Evolutionary conservation across 2,329 filamentous ascomycete genomes (phyloP), one percentile per base, ranked within the genome.

Genomic region (Claviceps quebecensis): DNA sequence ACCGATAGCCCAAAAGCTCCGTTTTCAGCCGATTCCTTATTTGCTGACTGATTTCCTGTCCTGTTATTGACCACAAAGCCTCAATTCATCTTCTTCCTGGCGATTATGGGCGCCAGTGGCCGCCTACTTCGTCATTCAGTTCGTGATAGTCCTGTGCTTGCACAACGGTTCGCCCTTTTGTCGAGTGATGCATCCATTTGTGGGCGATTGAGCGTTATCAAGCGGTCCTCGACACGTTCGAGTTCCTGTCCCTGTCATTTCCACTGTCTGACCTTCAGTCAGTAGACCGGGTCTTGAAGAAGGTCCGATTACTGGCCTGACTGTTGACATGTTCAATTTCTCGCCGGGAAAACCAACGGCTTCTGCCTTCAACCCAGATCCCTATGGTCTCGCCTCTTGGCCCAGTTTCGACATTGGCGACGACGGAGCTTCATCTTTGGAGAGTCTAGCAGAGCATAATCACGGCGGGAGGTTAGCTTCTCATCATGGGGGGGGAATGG

Each of bases 311-410:
- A 59, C 56, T 61, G 58, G 62, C 60, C 59, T 58, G 56, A 54
- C 54, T 55, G 60, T 63, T 63, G 65, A 61, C 62, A 69, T 69
- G 66, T 69, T 67, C 56, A 62, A 68, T 58, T 63, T 65, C 57
- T 54, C 60, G 52, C 56, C 58, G 52, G 62, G 61, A 56, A 63
- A 60, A 57, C 57, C 60, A 60, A 62, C 57, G 58, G 59, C 57
- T 59, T 56, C 60, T 58, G 60, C 57, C 57, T 60, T 57, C 54
- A 57, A 58, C 55, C 55, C 55, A 54, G 57, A 64, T 51, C 51
- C 57, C 48, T 61, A 62, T 59, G 63, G 59, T 51, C 66, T 65
- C 53, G 53, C 57, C 51, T 59, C 58, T 52, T 68, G 62, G 63
- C 54, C 62, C 19, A 60, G 59, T 48, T 67, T 63, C 56, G 61